Base-by-base conservation (phyloP, 2,329 filamentous ascomycete species). In the Cytospora schulzeri region DNA sequence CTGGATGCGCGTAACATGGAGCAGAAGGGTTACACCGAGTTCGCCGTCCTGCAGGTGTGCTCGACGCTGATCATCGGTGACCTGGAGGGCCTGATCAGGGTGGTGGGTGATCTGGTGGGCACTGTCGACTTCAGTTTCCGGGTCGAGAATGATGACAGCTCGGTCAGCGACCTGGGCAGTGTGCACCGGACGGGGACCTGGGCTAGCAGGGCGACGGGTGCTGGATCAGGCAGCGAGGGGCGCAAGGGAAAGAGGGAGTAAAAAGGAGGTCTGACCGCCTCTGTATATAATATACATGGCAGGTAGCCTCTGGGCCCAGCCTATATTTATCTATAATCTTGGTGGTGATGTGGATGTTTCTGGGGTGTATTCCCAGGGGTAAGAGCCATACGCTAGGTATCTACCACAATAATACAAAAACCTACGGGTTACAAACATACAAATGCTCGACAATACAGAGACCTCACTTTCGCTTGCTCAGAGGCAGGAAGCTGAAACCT, bases 71-170 rank as follows among this genome's bases (percentile, higher is more conserved):
- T 93, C 41, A 85, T 85, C 65, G 88, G 89, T 69, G 90, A 93
- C 75, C 75, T 93, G 48, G 83, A 86, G 67, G 83, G 82, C 67
- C 73, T 93, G 63, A 78, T 91, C 67, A 78, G 77, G 73, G 80
- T 81, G 31, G 85, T 93, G 1, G 88, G 83, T 71, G 82, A 83
- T 48, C 76, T 93, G 33, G 90, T 93, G 0, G 90, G 91, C 1
- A 89, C 91, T 67, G 81, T 92, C 26, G 90, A 93, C 73, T 93
- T 93, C 71, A 87, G 85, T 41, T 91, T 89, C 71, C 83, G 86
- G 66, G 76, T 88, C 22, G 80, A 72, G 31, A 63, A 66, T 35
- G 64, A 66, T 31, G 64, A 64, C 14, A 38, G 62, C 63, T 54
- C 50, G 9, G 19, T 45, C 3, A 65, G 64, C 14, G 62, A 62